phyloP scores from a whole-genome alignment of 176 grass and related monocot genomes.

The Eragrostis nindensis region DNA sequence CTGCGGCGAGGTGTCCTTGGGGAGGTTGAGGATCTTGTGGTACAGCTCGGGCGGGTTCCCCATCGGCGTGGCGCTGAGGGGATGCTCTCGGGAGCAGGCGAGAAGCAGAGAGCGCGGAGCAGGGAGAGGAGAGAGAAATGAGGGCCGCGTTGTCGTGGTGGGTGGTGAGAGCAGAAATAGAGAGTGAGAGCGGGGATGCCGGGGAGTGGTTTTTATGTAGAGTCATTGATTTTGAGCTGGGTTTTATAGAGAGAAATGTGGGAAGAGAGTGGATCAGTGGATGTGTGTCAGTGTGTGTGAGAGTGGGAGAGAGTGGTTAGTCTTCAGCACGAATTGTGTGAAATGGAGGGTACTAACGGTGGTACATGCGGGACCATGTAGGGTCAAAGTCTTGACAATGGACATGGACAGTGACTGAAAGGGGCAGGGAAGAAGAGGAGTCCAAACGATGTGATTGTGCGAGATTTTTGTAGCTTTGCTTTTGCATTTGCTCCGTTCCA shows the following conservation, averaged over 20 bases:
- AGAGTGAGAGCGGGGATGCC: background rate
- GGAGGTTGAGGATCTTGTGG: conserved; percentile 74
- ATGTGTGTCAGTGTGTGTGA: no score
- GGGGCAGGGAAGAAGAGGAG: background rate
- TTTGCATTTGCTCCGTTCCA: background rate
- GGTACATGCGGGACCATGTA: background rate
- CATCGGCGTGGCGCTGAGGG: conserved; percentile 40
- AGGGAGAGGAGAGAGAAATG: conserved; percentile 20
- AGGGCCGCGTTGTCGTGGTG: background rate
- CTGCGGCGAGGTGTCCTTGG: conserved; percentile 63
- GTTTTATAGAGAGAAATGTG: background rate
- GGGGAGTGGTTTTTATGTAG: conserved; percentile 58
- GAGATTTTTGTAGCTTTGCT: conserved; percentile 20
- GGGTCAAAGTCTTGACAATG: conserved; percentile 13
- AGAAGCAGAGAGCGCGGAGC: background rate
- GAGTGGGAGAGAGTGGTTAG: background rate
- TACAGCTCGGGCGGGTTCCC: conserved; percentile 78
- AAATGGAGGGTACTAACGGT: conserved; percentile 1
- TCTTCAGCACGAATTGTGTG: background rate
- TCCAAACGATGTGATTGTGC: background rate
- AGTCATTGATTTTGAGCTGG: conserved; percentile 23
- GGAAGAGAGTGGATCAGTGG: background rate
- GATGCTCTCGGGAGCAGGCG: background rate
- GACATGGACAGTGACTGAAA: background rate
- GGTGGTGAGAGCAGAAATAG: background rate